These are phyloP conservation scores for Fraxinus greggii DNA, from an alignment of 305 asterid genomes.

Conservation along the genomic window DNA sequence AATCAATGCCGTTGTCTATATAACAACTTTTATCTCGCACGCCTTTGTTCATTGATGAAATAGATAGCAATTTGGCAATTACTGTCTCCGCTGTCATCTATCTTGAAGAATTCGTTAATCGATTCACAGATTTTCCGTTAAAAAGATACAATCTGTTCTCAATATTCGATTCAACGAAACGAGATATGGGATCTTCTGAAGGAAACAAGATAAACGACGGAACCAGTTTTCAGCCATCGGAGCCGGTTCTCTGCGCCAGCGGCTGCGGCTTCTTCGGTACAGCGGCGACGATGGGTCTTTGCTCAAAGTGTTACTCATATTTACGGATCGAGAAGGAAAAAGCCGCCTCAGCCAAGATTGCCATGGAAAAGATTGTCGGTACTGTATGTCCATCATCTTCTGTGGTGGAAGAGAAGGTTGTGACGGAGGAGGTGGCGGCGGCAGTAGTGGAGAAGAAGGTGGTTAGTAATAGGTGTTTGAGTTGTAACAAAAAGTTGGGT, in stretches of 20 bases:
- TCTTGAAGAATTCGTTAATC: not conserved
- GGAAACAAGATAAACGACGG: slow-evolving; percentile 41
- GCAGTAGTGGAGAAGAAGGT: not conserved
- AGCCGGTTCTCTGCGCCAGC: slow-evolving; percentile 39
- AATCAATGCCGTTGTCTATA: too few relatives aligned
- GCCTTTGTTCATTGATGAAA: too few relatives aligned
- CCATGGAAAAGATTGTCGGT: slow-evolving; percentile 29
- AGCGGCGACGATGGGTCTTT: slow-evolving; percentile 46
- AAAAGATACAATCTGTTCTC: not conserved
- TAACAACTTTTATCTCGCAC: too few relatives aligned
- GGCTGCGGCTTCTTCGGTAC: slow-evolving; percentile 58
- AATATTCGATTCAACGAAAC: not conserved
- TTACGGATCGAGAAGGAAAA: slow-evolving; percentile 32
- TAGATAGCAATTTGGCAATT: too few relatives aligned
- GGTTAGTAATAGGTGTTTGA: slow-evolving; percentile 20
- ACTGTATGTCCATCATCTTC: not conserved
- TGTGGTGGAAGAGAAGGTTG: not conserved
- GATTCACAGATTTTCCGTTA: not conserved
- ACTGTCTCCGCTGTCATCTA: too few relatives aligned
- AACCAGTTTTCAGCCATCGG: slow-evolving; percentile 41
- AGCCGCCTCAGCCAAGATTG: slow-evolving; percentile 34
- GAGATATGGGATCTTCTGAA: slow-evolving; percentile 36
- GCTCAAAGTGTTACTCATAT: slow-evolving; percentile 48
- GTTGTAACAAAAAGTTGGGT: slow-evolving; percentile 33
- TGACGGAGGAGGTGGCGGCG: not conserved